Conservation (phyloP, 2,329 filamentous ascomycete species). For the Aspergillus texensis region DNA sequence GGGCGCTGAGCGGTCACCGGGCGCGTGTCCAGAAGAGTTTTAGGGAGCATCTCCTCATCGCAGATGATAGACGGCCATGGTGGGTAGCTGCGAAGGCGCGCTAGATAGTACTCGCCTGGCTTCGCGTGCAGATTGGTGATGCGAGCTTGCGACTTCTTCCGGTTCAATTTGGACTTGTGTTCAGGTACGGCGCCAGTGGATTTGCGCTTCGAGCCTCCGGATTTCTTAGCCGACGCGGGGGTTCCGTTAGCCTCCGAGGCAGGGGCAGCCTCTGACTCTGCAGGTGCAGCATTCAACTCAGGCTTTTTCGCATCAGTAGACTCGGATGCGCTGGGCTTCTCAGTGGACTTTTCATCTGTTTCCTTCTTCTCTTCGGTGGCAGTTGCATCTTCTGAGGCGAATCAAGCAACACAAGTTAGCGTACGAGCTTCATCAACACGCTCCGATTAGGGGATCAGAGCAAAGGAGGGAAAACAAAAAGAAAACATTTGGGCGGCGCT, state of each 20-base stretch:
- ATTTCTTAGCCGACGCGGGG: slow-evolving; percentile 53
- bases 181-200: slow-evolving; percentile 67
- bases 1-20: slow-evolving; percentile 80
- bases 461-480: too few species aligned
- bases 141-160: slow-evolving; percentile 77
- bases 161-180: slow-evolving; percentile 75
- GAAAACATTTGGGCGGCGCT: slow-evolving; percentile 12
- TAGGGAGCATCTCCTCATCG: slow-evolving; percentile 90
- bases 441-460: neutral
- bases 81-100: slow-evolving; percentile 91
- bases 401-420: slow-evolving; percentile 14
- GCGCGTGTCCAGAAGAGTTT: slow-evolving; percentile 72
- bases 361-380: slow-evolving; percentile 33
- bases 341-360: slow-evolving; percentile 28
- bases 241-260: slow-evolving; percentile 50
- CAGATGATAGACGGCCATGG: slow-evolving; percentile 94
- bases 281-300: slow-evolving; percentile 25
- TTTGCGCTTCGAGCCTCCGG: slow-evolving; percentile 64
- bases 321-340: slow-evolving; percentile 31
- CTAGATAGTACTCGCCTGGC: slow-evolving; percentile 89
- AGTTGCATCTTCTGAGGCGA: slow-evolving; percentile 22
- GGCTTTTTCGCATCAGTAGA: slow-evolving; percentile 28
- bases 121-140: slow-evolving; percentile 76
- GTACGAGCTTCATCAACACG: too few species aligned
- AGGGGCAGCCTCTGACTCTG: slow-evolving; percentile 29